Conservation (phyloP, 805 yeast genomes). For the Zygoascus flipseniorum region DNA sequence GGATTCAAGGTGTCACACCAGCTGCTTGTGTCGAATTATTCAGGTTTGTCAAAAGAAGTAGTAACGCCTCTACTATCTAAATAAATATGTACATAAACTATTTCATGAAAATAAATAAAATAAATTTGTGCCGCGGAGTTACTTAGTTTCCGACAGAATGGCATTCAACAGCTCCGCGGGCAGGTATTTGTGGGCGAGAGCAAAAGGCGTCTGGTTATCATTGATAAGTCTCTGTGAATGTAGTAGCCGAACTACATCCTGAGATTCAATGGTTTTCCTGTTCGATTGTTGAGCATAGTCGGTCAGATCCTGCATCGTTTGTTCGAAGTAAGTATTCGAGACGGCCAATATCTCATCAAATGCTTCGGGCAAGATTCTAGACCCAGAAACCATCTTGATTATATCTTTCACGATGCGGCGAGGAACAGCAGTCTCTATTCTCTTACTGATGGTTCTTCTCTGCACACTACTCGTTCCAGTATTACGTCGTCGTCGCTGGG, state of each 20-base stretch:
- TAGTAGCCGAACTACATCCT: constrained; percentile 23
- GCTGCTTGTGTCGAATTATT: constrained; percentile 81
- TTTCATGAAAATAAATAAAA: not conserved
- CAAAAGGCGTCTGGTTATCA: constrained; percentile 14
- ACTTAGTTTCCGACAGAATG: not conserved
- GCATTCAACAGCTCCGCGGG: constrained; percentile 25
- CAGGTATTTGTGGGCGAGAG: constrained; percentile 23
- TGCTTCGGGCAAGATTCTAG: constrained; percentile 16
- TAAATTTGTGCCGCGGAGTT: not conserved
- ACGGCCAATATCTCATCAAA: constrained; percentile 19
- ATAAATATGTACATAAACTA: not conserved
- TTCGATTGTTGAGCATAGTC: constrained; percentile 30
- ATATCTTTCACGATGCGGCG: constrained; percentile 10
- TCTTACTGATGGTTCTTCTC: constrained; percentile 1
- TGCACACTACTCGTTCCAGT: not conserved
- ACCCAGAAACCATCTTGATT: constrained; percentile 3
- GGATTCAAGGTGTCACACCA: constrained; percentile 93
- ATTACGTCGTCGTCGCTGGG: not conserved
- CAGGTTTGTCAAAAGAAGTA: constrained; percentile 19
- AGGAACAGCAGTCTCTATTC: constrained; percentile 10
- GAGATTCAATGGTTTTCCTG: constrained; percentile 22
- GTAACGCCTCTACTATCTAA: not conserved
- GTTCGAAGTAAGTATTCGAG: constrained; percentile 25
- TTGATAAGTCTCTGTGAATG: constrained; percentile 26
- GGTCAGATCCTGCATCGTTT: constrained; percentile 22